Conservation (phyloP, 1,284 basidiomycete genomes). For the Sparassis latifolia region DNA sequence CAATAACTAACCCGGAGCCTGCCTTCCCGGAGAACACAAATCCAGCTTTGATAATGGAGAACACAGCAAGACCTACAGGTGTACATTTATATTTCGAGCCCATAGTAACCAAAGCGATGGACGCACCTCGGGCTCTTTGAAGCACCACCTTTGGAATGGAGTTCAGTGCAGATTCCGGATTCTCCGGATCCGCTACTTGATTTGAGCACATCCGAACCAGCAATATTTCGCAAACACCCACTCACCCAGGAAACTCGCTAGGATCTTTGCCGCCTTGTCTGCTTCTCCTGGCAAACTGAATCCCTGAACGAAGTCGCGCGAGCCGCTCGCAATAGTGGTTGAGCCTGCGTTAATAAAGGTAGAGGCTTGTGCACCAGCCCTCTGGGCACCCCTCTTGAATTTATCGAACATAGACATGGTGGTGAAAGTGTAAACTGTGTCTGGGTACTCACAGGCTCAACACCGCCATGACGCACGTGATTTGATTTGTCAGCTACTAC, state of each 20-base stretch:
- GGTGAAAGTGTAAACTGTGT: neutral
- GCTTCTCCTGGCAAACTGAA: slow-evolving; percentile 86
- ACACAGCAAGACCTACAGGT: slow-evolving; percentile 79
- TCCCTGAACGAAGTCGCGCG: slow-evolving; percentile 71
- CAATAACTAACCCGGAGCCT: slow-evolving; percentile 91
- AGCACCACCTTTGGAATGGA: slow-evolving; percentile 93
- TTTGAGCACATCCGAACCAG: neutral
- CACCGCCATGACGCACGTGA: no score
- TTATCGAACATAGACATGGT: slow-evolving; percentile 69
- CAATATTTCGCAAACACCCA: slow-evolving; percentile 7
- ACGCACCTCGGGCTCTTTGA: slow-evolving; percentile 77
- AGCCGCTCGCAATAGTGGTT: slow-evolving; percentile 62
- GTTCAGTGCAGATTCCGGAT: slow-evolving; percentile 90
- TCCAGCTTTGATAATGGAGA: slow-evolving; percentile 91
- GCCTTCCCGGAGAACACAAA: slow-evolving; percentile 97
- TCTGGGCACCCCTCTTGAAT: slow-evolving; percentile 73
- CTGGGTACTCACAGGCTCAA: neutral
- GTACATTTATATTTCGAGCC: neutral
- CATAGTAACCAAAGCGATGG: neutral
- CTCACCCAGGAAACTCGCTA: slow-evolving; percentile 84
- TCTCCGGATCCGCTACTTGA: slow-evolving; percentile 74
- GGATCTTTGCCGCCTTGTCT: slow-evolving; percentile 87
- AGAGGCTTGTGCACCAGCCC: slow-evolving; percentile 75
- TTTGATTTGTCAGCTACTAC: no score
- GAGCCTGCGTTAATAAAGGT: slow-evolving; percentile 65